phyloP scores from a whole-genome alignment of 768 basidiomycete genomes.

The Boletus subcaerulescens region DNA sequence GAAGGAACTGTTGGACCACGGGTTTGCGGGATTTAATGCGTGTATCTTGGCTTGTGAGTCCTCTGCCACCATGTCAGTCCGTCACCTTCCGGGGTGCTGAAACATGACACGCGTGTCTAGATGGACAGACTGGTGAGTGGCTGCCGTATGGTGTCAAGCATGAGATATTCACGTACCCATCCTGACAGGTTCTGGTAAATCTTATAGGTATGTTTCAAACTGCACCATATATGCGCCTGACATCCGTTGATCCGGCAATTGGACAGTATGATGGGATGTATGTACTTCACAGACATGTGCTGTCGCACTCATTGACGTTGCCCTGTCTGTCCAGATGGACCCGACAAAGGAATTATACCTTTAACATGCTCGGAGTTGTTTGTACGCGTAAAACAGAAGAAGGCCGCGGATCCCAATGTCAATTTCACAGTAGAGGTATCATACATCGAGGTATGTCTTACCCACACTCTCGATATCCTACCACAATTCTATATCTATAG shows the following conservation, averaged over 20 bases:
- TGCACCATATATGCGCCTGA: neutral
- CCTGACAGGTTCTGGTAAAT: conserved; percentile 79
- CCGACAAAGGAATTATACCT: conserved; percentile 97
- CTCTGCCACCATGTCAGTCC: conserved; percentile 1
- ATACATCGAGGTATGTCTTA: conserved; percentile 76
- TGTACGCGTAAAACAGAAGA: conserved; percentile 69
- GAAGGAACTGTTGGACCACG: conserved; percentile 90
- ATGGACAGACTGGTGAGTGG: conserved; percentile 82
- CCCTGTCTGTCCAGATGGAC: conserved; percentile 59
- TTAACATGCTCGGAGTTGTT: conserved; percentile 94
- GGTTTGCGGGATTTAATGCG: conserved; percentile 95
- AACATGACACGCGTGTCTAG: conserved; percentile 23
- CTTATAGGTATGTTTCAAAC: conserved; percentile 66
- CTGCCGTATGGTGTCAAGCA: neutral
- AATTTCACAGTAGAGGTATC: conserved; percentile 96
- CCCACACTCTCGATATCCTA: neutral
- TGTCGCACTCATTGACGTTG: conserved; percentile 1
- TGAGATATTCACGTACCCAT: conserved; percentile 3
- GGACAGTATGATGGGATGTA: conserved; percentile 92
- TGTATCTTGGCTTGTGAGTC: conserved; percentile 97
- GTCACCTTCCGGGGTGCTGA: neutral
- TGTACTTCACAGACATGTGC: conserved; percentile 34
- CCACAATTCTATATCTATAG: conserved; percentile 32
- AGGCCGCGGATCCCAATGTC: conserved; percentile 59
- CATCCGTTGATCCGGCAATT: conserved; percentile 6